A percentile compares a stretch with the other conserved stretches of the same genome.
These are phyloP conservation scores for Scheffersomyces illinoinensis DNA, from an alignment of 1,139 yeast genomes.

Conservation along the genomic window DNA sequence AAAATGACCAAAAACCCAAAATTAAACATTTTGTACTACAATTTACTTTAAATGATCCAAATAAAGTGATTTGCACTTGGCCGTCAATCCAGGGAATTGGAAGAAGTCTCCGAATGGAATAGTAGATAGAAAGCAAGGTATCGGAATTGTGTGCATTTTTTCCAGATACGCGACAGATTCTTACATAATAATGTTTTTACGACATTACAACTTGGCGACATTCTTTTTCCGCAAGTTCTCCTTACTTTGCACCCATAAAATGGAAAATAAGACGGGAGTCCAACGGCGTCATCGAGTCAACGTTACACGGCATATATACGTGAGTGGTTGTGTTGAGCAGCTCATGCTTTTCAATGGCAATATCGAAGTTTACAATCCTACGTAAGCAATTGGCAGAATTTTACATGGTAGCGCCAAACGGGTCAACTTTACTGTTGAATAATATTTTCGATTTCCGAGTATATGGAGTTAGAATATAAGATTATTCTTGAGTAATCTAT, in stretches of 20 bases:
- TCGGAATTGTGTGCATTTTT: background rate
- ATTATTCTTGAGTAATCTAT: no score
- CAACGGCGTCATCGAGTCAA: background rate
- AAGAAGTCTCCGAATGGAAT: background rate
- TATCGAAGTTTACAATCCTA: background rate
- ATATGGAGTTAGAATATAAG: background rate
- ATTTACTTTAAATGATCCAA: no score
- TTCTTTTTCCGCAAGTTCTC: background rate
- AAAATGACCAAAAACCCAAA: background rate
- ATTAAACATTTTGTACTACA: background rate
- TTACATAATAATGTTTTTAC: background rate
- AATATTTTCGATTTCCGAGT: background rate
- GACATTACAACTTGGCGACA: background rate
- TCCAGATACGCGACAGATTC: background rate
- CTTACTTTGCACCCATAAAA: background rate
- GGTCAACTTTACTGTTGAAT: no score
- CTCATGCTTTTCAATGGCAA: background rate
- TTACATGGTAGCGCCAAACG: background rate
- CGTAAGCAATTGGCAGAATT: background rate
- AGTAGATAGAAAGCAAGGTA: background rate
- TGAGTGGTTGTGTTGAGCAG: background rate
- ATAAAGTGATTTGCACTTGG: background rate
- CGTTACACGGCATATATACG: background rate
- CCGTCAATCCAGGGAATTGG: background rate
- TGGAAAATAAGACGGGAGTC: background rate